Evolutionary conservation across 441 rosid genomes (phyloP).

Genomic region (Geranium incanum): DNA sequence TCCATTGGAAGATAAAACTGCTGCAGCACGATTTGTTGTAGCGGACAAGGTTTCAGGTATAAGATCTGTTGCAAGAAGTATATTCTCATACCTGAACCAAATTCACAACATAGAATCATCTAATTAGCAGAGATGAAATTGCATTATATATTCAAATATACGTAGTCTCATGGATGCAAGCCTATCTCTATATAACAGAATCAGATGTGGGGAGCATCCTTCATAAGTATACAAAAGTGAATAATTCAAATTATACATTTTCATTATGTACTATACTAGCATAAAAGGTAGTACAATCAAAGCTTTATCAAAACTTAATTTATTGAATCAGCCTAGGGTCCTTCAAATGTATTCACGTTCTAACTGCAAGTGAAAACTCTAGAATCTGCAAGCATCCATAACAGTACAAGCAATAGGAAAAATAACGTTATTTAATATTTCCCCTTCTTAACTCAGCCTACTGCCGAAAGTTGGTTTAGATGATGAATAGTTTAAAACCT

Average conservation of each 20-base stretch:
- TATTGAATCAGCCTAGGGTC: conserved; percentile 6
- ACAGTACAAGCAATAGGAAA: background rate
- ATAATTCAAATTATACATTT: background rate
- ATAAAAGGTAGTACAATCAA: background rate
- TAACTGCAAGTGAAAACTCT: background rate
- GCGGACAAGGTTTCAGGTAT: conserved; percentile 80
- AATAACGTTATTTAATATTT: background rate
- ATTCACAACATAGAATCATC: conserved; percentile 19
- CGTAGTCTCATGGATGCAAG: background rate
- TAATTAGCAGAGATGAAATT: background rate
- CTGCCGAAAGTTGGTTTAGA: background rate
- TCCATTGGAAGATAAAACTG: conserved; percentile 57
- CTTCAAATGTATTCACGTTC: background rate
- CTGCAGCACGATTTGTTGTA: conserved; percentile 53
- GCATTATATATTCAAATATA: background rate
- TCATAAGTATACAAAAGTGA: background rate
- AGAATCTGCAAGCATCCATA: background rate
- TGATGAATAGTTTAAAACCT: background rate
- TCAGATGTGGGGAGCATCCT: background rate
- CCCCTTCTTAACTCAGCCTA: background rate
- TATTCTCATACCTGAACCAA: conserved; percentile 78
- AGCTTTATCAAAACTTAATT: background rate
- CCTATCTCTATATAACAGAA: background rate
- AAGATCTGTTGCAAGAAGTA: conserved; percentile 74
- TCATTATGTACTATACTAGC: background rate